Evolutionary conservation across 116 monocot genomes (phyloP).

Genomic region (Trichopus zeylanicus): DNA sequence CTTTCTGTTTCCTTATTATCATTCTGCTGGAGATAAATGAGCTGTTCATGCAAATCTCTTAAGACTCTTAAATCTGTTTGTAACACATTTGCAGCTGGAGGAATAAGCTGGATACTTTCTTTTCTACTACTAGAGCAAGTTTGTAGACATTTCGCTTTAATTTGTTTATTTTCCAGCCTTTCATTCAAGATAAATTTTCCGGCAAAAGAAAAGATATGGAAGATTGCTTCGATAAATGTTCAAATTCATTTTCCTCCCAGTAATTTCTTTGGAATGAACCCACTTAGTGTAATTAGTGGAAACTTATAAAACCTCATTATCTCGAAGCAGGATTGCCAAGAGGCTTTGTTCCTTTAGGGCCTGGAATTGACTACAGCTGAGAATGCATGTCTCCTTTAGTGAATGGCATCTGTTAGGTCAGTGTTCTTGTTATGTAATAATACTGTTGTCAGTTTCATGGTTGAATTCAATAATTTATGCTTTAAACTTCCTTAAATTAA

Average conservation of each 20-base stretch:
- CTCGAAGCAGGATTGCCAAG: no score
- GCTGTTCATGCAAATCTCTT: neutral
- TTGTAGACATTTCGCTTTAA: neutral
- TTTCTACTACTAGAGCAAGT: conserved; percentile 6
- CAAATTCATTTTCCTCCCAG: conserved; percentile 39
- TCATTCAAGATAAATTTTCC: no score
- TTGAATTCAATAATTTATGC: conserved; percentile 8
- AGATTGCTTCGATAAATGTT: conserved; percentile 31
- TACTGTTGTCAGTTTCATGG: conserved; percentile 26
- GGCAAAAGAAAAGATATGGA: conserved; percentile 28
- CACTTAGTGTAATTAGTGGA: conserved; percentile 31
- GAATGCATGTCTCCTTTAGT: conserved; percentile 58
- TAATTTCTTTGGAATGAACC: conserved; percentile 52
- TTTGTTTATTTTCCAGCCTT: neutral
- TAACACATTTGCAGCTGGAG: neutral
- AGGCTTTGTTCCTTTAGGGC: conserved; percentile 71
- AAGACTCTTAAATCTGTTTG: neutral
- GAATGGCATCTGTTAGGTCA: conserved; percentile 80
- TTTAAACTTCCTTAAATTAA: conserved; percentile 2
- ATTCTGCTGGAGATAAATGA: neutral
- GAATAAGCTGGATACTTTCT: conserved; percentile 11
- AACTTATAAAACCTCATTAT: conserved; percentile 73
- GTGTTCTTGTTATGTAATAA: conserved; percentile 64
- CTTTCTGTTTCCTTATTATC: neutral
- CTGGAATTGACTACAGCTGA: conserved; percentile 79